These are phyloP conservation scores for Coniochaeta pulveracea DNA, from an alignment of 2,329 filamentous ascomycete species.

Conservation along the genomic window DNA sequence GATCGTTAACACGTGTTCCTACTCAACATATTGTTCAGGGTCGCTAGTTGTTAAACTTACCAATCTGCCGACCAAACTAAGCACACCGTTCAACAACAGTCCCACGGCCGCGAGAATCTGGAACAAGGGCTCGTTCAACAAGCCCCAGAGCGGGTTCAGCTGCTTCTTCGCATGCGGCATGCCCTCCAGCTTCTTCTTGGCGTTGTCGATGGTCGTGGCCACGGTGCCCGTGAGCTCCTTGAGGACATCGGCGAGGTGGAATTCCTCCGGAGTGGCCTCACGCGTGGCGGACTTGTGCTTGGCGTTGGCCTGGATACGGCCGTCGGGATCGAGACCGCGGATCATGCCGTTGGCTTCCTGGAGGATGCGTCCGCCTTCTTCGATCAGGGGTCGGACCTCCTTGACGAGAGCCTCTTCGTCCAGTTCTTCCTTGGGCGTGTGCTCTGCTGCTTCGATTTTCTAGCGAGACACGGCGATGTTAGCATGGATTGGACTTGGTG, in stretches of 20 bases:
- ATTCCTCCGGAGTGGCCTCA: conserved; percentile 74
- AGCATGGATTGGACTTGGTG: conserved; percentile 8
- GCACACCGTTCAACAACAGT: conserved; percentile 67
- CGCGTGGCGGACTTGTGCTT: conserved; percentile 67
- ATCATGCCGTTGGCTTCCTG: conserved; percentile 80
- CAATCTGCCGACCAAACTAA: conserved; percentile 73
- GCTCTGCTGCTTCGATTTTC: conserved; percentile 71
- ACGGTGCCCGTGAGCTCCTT: conserved; percentile 80
- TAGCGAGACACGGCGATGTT: conserved; percentile 21
- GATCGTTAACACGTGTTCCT: conserved; percentile 16
- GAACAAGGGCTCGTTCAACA: conserved; percentile 76
- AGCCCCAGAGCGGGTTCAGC: conserved; percentile 78
- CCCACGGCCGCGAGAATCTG: conserved; percentile 89
- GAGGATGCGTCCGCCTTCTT: conserved; percentile 72
- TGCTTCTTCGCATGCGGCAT: conserved; percentile 95
- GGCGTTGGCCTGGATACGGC: conserved; percentile 71
- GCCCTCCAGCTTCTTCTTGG: conserved; percentile 80
- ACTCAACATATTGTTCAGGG: conserved; percentile 2
- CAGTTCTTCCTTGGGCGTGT: conserved; percentile 72
- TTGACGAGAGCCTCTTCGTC: conserved; percentile 84
- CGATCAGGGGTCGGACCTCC: conserved; percentile 77
- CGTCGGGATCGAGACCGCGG: conserved; percentile 80
- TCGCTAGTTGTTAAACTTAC: conserved; percentile 25
- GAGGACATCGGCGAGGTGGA: conserved; percentile 70
- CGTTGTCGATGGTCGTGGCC: conserved; percentile 72